These are phyloP conservation scores for Suhomyces prunicola DNA, from an alignment of 805 yeast species.

Conservation along the genomic window DNA sequence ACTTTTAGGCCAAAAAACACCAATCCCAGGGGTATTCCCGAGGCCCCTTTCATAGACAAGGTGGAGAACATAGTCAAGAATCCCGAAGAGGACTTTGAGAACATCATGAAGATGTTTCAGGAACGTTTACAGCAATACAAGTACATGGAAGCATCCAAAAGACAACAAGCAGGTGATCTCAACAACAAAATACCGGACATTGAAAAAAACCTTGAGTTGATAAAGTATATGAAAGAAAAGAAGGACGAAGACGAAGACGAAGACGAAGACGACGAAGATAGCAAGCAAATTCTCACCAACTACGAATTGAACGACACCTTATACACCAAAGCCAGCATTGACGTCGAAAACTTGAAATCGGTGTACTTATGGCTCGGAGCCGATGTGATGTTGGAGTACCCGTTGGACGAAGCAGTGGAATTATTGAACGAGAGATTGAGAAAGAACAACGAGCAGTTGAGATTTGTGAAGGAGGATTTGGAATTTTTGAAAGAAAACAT, in stretches of 20 bases:
- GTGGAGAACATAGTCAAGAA: slow-evolving; percentile 72
- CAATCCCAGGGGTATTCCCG: slow-evolving; percentile 95
- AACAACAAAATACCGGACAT: slow-evolving; percentile 86
- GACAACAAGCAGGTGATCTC: slow-evolving; percentile 49
- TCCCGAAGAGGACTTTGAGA: slow-evolving; percentile 62
- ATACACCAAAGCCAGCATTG: slow-evolving; percentile 76
- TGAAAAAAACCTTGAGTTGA: slow-evolving; percentile 75
- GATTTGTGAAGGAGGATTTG: slow-evolving; percentile 73
- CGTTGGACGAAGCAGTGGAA: slow-evolving; percentile 79
- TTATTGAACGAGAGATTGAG: slow-evolving; percentile 60
- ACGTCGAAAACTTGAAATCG: slow-evolving; percentile 47
- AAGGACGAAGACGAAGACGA: slow-evolving; percentile 32
- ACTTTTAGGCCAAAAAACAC: slow-evolving; percentile 49
- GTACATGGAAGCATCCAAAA: slow-evolving; percentile 69
- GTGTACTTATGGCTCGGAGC: slow-evolving; percentile 98
- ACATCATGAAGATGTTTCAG: slow-evolving; percentile 71
- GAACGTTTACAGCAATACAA: slow-evolving; percentile 87
- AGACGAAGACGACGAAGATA: slow-evolving; percentile 24
- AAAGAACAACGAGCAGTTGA: slow-evolving; percentile 57
- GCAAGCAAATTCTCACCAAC: slow-evolving; percentile 48
- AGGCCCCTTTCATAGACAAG: slow-evolving; percentile 88
- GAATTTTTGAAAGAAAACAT: slow-evolving; percentile 84
- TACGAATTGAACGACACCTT: slow-evolving; percentile 93
- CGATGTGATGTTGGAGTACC: slow-evolving; percentile 93
- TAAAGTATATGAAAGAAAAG: slow-evolving; percentile 53